Evolutionary conservation across 1,284 basidiomycete species (phyloP), one percentile per base, ranked within the genome.

Genomic region (Tylopilus orsonianus): DNA sequence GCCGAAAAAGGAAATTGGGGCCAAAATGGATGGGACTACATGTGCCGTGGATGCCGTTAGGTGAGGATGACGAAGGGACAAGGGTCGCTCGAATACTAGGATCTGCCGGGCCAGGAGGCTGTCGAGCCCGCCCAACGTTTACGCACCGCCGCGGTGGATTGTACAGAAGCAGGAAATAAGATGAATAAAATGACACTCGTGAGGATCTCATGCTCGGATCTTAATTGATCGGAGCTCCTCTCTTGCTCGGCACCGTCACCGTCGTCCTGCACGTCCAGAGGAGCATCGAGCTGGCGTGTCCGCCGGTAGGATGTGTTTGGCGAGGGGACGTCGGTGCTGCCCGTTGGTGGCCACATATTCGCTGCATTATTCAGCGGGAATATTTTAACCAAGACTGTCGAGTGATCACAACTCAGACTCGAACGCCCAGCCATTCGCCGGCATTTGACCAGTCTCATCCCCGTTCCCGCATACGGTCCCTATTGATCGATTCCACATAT

Each of bases 191-290:
- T 27, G 34, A 33, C 27, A 22, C 45, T 45, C 41, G 22, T 39
- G 42, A 37, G 45, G 53, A 67, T 65, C 65, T 67, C 48, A 34
- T n/a, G 29, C 37, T 33, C 58, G 58, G 65, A 68, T 66, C 64
- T 64, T 45, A 41, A 37, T 37, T 56, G 62, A 67, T 66, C 62
- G 57, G 59, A 54, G 34, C 43, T 29, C 32, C 44, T 24, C 39
- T 26, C 29, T 46, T 32, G 46, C 54, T 64, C 57, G 58, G 61
- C 58, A 63, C 60, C 64, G 60, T 59, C 46, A 24, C 43, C 48
- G 37, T 32, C 45, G 46, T 32, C 19, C 37, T 19, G 27, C 42
- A 44, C 4, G 41, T 45, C 36, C 40, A 39, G 32, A 19, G 14
- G 37, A 7, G 36, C 44, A 30, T 38, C 46, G 49, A 20, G 41